These are phyloP conservation scores for Leccinellum luteum DNA, from an alignment of 768 basidiomycete species.

Conservation along the genomic window DNA sequence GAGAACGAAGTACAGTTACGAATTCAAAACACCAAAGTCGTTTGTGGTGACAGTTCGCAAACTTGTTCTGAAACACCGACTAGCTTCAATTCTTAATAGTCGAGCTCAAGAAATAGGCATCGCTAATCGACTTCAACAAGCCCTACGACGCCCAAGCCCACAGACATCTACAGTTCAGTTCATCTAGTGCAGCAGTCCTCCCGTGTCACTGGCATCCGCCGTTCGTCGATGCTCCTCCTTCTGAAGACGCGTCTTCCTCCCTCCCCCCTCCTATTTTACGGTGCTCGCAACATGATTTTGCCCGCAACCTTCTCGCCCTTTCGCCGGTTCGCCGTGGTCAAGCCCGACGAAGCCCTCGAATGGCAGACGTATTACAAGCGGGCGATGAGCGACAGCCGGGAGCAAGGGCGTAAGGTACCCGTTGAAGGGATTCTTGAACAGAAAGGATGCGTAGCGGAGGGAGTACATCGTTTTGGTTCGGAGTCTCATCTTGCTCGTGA, in stretches of 20 bases:
- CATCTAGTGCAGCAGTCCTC: neutral
- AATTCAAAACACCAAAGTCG: too few relatives aligned
- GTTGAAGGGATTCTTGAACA: conserved; percentile 10
- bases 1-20: too few relatives aligned
- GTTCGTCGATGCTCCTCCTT: neutral
- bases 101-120: conserved; percentile 11
- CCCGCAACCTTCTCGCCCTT: conserved; percentile 21
- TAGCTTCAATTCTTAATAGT: too few relatives aligned
- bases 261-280: conserved; percentile 26
- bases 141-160: conserved; percentile 13
- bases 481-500: conserved; percentile 21
- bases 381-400: conserved; percentile 1
- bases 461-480: conserved; percentile 25
- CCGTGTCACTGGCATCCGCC: neutral
- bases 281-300: conserved; percentile 30
- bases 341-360: conserved; percentile 19
- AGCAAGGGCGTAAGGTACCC: conserved; percentile 13
- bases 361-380: conserved; percentile 26
- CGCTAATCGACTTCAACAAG: conserved; percentile 17
- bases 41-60: too few relatives aligned
- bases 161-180: conserved; percentile 17
- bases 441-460: conserved; percentile 14
- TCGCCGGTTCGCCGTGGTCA: conserved; percentile 17
- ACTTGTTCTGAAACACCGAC: too few relatives aligned
- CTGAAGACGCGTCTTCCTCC: neutral